Base-by-base conservation (phyloP, 1,284 basidiomycete species). In the Mycosarcoma mackinlayi region DNA sequence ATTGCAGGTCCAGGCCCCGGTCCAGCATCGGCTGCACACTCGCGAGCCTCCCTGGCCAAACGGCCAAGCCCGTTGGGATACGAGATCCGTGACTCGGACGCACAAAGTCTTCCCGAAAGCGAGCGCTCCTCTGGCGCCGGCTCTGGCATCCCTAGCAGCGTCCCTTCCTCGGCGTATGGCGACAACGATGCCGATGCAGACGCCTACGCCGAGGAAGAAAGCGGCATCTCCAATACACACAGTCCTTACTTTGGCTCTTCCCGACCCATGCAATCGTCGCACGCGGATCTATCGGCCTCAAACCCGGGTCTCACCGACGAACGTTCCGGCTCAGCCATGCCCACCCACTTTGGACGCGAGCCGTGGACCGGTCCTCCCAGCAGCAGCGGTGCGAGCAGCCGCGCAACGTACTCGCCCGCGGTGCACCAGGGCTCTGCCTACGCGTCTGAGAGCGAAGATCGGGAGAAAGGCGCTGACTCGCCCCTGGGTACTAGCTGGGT, bases 141-240 rank as follows among this genome's bases (percentile, higher is more conserved):
- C 10, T 76, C 74, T 7, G 74, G 74, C n/a, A 56, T 76, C 21
- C 63, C 72, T 2, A 71, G 67, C 41, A 70, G 66, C 54, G 74
- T 76, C 10, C 71, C 74, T 7, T 67, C 63, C 3, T 72, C 68
- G 1, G 68, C 72, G 1, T 74, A 70, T 38, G 63, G 64, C 19
- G 67, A 74, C 39, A 58, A 64, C 46, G 71, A 74, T 21, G 62
- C 25, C 16, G 70, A 73, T 24, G 61, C 49, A 1, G 59, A 61
- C 30, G 58, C 23, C 14, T 50, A 56, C 24, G 68, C 24, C 14
- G 65, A 62, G 27, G 62, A 65, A 30, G 62, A 65, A n/a, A 58
- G 54, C 33, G 54, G 54, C 14, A 45, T 28, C 1, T 57, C 50
- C 19, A 39, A 54, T 40, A 54, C 62, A 4, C 58, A 58, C 53